Base-by-base conservation (phyloP, 169 alveolate species). In the Plasmodium cynomolgi region DNA sequence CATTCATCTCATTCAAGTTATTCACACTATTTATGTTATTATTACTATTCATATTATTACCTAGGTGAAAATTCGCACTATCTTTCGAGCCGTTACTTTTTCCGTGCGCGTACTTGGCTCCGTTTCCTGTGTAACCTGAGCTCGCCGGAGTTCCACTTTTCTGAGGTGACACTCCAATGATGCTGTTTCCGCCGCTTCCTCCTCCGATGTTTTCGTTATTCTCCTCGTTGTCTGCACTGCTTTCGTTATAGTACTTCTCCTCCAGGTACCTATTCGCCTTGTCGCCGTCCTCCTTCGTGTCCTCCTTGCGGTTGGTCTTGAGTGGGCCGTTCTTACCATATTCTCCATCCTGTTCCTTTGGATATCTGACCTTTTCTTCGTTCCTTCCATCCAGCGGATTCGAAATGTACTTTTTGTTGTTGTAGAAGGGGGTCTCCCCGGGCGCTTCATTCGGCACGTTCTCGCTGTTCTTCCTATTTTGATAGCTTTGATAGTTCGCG, bases 31-130 rank as follows among this genome's bases (percentile, higher is more conserved):
- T 75, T 31, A 33, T 75, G 26, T 54, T 50, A 54, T 84, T 84
- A 50, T 74, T 85, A 54, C 23, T 75, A 85, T 85, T 85, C 74
- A 50, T 34, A 75, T 90, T 34, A 85, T 90, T 90, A 79, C 91
- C 91, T 90, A 90, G 54, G 79, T 79, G 88, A 58, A 90, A 90
- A 90, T 90, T 90, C 54, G 83, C 50, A 90, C 54, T 80, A 33
- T 90, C 94, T 80, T 90, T 90, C 44, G 56, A 41, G 56, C 29
- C 83, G 72, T 90, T 90, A 80, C 72, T 80, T 34, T 90, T 90
- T 17, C 84, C 82, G 20, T 81, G 81, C 31, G 82, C 73, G 23
- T 79, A 90, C 33, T 90, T 90, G 0, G 82, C 84, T 56, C 68
- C 91, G 20, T 75, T 80, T 17, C 31, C 71, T 39, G 41, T 20